Conservation (phyloP, 2,329 filamentous ascomycete species). For the Sphaerulina musiva region DNA sequence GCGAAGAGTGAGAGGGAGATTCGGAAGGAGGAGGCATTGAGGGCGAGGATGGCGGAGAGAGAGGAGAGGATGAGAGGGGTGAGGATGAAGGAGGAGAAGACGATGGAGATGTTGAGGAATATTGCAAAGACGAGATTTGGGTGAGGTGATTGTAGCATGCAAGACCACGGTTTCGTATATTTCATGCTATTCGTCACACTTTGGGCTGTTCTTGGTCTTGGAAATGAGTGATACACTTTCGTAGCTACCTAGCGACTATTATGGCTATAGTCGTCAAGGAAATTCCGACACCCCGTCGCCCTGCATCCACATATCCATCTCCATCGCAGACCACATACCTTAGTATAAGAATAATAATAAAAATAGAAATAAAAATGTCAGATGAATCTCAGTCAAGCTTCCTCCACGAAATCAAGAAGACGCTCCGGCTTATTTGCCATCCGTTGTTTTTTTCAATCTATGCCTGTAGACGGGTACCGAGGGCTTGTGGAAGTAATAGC, state of each 20-base stretch:
- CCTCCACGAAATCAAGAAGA: conserved; percentile 85
- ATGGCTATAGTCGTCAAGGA: too few species aligned
- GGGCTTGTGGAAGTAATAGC: conserved; percentile 16
- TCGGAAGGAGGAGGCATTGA: conserved; percentile 68
- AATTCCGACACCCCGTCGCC: too few species aligned
- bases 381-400: conserved; percentile 55
- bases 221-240: too few species aligned
- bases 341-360: too few species aligned
- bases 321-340: too few species aligned
- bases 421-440: conserved; percentile 99
- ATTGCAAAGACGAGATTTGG: conserved; percentile 77
- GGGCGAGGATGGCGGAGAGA: conserved; percentile 70
- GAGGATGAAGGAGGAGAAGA: conserved; percentile 71
- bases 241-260: too few species aligned
- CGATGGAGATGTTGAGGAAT: conserved; percentile 72
- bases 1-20: conserved; percentile 81
- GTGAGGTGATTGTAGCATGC: conserved; percentile 4
- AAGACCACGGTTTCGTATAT: too few species aligned
- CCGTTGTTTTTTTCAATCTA: conserved; percentile 47
- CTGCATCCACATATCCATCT: too few species aligned
- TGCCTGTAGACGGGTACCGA: conserved; percentile 52
- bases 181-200: too few species aligned
- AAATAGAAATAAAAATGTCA: neutral
- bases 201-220: too few species aligned
- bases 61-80: conserved; percentile 67